Evolutionary conservation across 495 filamentous ascomycete genomes (phyloP).

Genomic region (Penicillium roqueforti): DNA sequence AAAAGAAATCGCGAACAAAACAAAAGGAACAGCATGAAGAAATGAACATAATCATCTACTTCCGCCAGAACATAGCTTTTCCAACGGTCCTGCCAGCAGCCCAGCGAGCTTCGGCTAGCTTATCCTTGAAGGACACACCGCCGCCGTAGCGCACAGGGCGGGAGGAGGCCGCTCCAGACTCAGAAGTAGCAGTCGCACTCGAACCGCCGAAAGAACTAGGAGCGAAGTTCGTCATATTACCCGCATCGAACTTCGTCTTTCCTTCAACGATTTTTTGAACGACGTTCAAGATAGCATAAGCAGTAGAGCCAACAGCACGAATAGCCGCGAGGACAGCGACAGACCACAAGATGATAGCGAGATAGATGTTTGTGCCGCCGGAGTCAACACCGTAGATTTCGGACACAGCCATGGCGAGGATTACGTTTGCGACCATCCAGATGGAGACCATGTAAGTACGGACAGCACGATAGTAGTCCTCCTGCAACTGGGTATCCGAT

Average conservation of each 20-base stretch:
- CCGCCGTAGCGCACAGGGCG: conserved; percentile 35
- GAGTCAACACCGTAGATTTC: conserved; percentile 69
- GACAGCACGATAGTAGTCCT: conserved; percentile 98
- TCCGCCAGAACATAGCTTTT: conserved; percentile 47
- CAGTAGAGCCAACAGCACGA: conserved; percentile 72
- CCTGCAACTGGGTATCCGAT: conserved; percentile 79
- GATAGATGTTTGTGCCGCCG: conserved; percentile 81
- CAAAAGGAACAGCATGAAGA: conserved; percentile 1
- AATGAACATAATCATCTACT: conserved; percentile 19
- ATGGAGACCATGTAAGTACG: conserved; percentile 97
- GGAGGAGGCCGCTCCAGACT: conserved; percentile 17
- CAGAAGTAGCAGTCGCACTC: conserved; percentile 25
- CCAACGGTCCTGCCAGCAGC: conserved; percentile 29
- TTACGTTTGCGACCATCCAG: conserved; percentile 90
- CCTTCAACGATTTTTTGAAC: conserved; percentile 85
- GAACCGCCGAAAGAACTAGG: conserved; percentile 25
- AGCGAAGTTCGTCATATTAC: conserved; percentile 35
- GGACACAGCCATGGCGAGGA: conserved; percentile 89
- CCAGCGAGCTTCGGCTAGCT: conserved; percentile 37
- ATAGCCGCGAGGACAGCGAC: conserved; percentile 85
- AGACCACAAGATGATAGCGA: conserved; percentile 88
- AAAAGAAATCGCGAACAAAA: not conserved
- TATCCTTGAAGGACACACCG: conserved; percentile 34
- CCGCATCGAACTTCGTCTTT: conserved; percentile 58
- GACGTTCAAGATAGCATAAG: conserved; percentile 76